These are phyloP conservation scores for Penicillium argentinense DNA, from an alignment of 495 filamentous ascomycete genomes.

Conservation along the genomic window DNA sequence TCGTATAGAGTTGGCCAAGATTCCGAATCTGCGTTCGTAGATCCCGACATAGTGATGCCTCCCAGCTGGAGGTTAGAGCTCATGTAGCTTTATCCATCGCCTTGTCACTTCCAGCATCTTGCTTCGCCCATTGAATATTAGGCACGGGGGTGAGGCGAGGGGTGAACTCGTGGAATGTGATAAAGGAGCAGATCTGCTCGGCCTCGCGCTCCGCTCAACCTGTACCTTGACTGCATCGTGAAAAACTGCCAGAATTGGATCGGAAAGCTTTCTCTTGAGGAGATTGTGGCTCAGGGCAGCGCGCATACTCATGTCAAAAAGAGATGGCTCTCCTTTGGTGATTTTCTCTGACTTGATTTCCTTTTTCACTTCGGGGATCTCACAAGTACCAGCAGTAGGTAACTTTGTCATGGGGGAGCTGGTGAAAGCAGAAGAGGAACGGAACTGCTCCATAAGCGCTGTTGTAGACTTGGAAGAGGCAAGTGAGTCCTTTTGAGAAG, in stretches of 20 bases:
- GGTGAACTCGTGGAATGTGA: background rate
- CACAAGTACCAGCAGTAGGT: too few relatives aligned
- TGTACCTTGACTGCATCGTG: background rate
- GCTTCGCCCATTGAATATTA: background rate
- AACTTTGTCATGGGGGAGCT: too few relatives aligned
- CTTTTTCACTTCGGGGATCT: too few relatives aligned
- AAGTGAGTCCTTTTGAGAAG: too few relatives aligned
- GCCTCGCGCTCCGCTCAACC: background rate
- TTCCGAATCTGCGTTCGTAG: constrained; percentile 3
- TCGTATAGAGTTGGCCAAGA: constrained; percentile 13
- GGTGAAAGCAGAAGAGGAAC: too few relatives aligned
- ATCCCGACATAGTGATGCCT: background rate
- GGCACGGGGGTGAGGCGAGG: constrained; percentile 3
- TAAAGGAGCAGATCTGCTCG: constrained; percentile 1
- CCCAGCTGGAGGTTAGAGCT: constrained; percentile 5
- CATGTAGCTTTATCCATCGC: too few relatives aligned
- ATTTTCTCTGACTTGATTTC: too few relatives aligned
- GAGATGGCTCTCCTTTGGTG: background rate
- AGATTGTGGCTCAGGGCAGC: background rate
- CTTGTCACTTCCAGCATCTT: too few relatives aligned
- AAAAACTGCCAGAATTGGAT: background rate
- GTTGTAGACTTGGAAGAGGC: too few relatives aligned
- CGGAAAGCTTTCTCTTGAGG: background rate
- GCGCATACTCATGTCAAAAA: background rate
- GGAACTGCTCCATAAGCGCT: too few relatives aligned